Conservation (phyloP, 2,329 filamentous ascomycete species). For the Alternaria burnsii region DNA sequence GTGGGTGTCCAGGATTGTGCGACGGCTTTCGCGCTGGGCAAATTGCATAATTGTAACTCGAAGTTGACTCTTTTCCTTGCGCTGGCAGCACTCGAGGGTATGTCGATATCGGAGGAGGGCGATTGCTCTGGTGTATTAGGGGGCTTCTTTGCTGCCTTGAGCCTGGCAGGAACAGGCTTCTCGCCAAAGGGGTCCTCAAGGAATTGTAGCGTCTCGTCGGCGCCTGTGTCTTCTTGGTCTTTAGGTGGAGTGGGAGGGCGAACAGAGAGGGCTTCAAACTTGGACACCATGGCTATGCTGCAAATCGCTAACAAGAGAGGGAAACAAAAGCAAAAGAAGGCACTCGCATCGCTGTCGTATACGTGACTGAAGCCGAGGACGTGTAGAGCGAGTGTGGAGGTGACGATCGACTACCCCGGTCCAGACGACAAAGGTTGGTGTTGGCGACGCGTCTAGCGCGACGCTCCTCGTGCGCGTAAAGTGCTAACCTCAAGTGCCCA, state of each 20-base stretch:
- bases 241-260: slow-evolving; percentile 66
- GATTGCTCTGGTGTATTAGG: slow-evolving; percentile 54
- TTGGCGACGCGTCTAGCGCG: slow-evolving; percentile 26
- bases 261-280: slow-evolving; percentile 58
- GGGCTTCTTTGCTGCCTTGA: slow-evolving; percentile 27
- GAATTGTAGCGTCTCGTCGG: slow-evolving; percentile 54
- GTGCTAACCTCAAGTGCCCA: slow-evolving; percentile 15
- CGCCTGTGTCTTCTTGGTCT: slow-evolving; percentile 50
- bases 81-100: slow-evolving; percentile 42
- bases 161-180: slow-evolving; percentile 37
- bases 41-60: slow-evolving; percentile 67
- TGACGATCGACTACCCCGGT: slow-evolving; percentile 21
- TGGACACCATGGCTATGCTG: slow-evolving; percentile 53
- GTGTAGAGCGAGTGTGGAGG: slow-evolving; percentile 21
- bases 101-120: slow-evolving; percentile 52
- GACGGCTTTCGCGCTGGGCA: slow-evolving; percentile 57
- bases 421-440: slow-evolving; percentile 22
- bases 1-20: slow-evolving; percentile 42
- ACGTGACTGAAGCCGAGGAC: slow-evolving; percentile 9
- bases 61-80: slow-evolving; percentile 64
- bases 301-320: slow-evolving; percentile 33
- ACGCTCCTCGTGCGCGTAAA: slow-evolving; percentile 25
- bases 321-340: slow-evolving; percentile 26
- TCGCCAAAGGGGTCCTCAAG: slow-evolving; percentile 54
- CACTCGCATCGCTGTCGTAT: slow-evolving; percentile 38